These are phyloP conservation scores for Phylloporus sp. DNA, from an alignment of 768 basidiomycete species.

Conservation along the genomic window DNA sequence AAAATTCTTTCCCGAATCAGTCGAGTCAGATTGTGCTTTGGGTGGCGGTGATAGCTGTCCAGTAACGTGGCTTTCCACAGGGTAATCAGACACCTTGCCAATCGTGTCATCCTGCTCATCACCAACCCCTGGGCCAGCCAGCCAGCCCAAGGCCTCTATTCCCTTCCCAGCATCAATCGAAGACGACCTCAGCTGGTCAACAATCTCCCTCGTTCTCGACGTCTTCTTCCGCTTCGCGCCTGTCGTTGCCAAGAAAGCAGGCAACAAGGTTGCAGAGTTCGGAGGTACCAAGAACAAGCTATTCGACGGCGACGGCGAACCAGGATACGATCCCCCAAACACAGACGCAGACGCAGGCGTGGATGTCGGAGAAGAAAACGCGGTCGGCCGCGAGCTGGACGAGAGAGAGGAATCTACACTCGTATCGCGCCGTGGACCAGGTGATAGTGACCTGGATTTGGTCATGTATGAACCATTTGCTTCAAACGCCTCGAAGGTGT, in stretches of 20 bases:
- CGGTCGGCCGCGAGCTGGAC: slow-evolving; percentile 4
- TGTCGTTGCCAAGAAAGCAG: slow-evolving; percentile 22
- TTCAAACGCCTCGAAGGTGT: background rate
- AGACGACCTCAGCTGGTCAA: slow-evolving; percentile 25
- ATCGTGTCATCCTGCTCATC: slow-evolving; percentile 9
- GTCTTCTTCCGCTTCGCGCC: slow-evolving; percentile 21
- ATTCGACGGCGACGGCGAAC: slow-evolving; percentile 6
- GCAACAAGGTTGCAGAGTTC: slow-evolving; percentile 17
- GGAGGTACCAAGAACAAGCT: background rate
- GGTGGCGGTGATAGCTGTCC: slow-evolving; percentile 3
- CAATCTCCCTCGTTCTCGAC: slow-evolving; percentile 29
- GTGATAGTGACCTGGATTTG: slow-evolving; percentile 18
- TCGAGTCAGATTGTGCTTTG: background rate
- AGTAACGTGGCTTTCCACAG: background rate
- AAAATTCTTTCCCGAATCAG: slow-evolving; percentile 3
- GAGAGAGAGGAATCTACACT: slow-evolving; percentile 9
- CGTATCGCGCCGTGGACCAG: slow-evolving; percentile 2
- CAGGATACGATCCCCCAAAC: slow-evolving; percentile 6
- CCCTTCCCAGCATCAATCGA: slow-evolving; percentile 22
- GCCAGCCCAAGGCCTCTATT: slow-evolving; percentile 13
- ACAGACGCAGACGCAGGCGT: slow-evolving; percentile 7
- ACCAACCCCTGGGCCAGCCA: slow-evolving; percentile 2
- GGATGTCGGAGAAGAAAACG: slow-evolving; percentile 8
- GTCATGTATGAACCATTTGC: background rate
- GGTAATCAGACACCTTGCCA: slow-evolving; percentile 2